phyloP scores from a whole-genome alignment of 306 rosid species.

The Sophora flavescens region DNA sequence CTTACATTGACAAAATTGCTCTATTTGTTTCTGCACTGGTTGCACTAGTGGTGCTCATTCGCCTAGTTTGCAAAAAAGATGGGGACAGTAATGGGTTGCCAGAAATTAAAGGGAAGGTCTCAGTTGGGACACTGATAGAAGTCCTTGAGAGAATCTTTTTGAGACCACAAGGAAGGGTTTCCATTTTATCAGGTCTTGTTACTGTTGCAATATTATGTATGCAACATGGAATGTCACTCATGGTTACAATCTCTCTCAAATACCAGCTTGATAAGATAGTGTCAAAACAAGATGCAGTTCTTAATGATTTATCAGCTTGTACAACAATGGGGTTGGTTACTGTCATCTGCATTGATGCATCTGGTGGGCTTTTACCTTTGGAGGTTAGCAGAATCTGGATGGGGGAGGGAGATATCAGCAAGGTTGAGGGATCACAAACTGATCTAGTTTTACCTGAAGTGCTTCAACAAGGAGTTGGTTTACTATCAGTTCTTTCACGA shows the following conservation, averaged over 20 bases:
- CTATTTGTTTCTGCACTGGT: slow-evolving; percentile 49
- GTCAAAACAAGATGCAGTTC: slow-evolving; percentile 14
- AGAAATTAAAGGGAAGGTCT: slow-evolving; percentile 62
- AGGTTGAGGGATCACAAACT: slow-evolving; percentile 19
- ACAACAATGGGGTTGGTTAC: slow-evolving; percentile 72
- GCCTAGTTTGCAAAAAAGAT: slow-evolving; percentile 49
- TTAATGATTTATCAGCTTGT: slow-evolving; percentile 61
- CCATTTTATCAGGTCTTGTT: slow-evolving; percentile 51
- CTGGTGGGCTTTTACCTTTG: slow-evolving; percentile 47
- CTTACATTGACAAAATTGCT: slow-evolving; percentile 48
- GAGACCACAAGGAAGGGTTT: slow-evolving; percentile 58
- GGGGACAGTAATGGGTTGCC: slow-evolving; percentile 55
- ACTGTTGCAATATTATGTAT: slow-evolving; percentile 49
- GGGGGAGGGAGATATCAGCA: slow-evolving; percentile 53
- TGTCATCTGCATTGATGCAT: slow-evolving; percentile 59
- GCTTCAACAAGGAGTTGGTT: slow-evolving; percentile 54
- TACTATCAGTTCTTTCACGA: slow-evolving; percentile 40
- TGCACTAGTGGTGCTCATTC: slow-evolving; percentile 54
- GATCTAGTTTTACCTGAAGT: slow-evolving; percentile 30
- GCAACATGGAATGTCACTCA: slow-evolving; percentile 69
- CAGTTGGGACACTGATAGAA: slow-evolving; percentile 47
- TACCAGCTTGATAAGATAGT: slow-evolving; percentile 51
- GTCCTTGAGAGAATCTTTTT: slow-evolving; percentile 45
- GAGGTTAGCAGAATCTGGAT: slow-evolving; percentile 58
- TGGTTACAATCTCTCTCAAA: slow-evolving; percentile 53